phyloP scores from a whole-genome alignment of 73 alveolate species.

The Paramecium sonneborni region DNA sequence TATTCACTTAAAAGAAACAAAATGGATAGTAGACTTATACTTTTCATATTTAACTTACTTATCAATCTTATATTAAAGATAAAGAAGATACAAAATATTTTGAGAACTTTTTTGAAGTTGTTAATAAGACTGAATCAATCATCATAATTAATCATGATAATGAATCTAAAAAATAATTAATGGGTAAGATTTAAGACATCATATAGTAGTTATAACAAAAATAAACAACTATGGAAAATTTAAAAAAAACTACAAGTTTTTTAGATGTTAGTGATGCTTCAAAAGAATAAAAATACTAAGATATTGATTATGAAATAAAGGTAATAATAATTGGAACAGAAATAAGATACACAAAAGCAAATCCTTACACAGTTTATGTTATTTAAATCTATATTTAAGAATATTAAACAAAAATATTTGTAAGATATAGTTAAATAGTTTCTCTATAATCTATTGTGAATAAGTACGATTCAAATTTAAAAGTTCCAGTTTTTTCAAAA shows the following conservation, averaged over 20 bases:
- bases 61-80: not conserved
- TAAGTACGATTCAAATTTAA: not conserved
- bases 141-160: not conserved
- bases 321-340: slow-evolving; percentile 24
- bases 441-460: not conserved
- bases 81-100: slow-evolving; percentile 6
- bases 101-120: slow-evolving; percentile 15
- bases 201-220: not conserved
- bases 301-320: not conserved
- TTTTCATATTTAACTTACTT: not conserved
- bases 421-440: slow-evolving; percentile 26
- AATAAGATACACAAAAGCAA: not conserved
- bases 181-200: not conserved
- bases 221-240: not conserved
- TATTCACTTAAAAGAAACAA: not conserved
- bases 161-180: not conserved
- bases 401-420: slow-evolving; percentile 16
- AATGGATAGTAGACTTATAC: not conserved
- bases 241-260: not conserved
- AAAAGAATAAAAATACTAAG: not conserved
- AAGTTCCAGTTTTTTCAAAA: not conserved
- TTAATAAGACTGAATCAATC: not conserved
- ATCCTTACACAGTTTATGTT: not conserved
- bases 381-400: not conserved
- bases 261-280: not conserved